Percentiles rank a stretch among this genome's conserved stretches.
phyloP scores from a whole-genome alignment of 176 grass and related monocot genomes.

The Ensete glaucum region DNA sequence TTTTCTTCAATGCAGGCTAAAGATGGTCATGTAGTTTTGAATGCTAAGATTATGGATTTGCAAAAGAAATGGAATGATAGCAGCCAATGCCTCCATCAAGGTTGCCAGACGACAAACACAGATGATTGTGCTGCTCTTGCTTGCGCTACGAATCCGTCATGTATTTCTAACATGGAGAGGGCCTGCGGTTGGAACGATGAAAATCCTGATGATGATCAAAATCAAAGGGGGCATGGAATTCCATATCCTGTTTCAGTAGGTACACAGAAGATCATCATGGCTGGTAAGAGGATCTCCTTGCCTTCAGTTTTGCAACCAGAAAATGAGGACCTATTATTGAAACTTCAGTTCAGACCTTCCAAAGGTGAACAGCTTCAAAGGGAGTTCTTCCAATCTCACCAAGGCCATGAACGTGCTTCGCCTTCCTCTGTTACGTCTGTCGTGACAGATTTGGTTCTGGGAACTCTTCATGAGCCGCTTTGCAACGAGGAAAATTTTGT shows the following conservation, averaged over 20 bases:
- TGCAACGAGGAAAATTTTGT: conserved; percentile 30
- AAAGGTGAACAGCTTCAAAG: conserved; percentile 43
- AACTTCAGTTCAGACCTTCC: conserved; percentile 39
- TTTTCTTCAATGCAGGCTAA: conserved; percentile 77
- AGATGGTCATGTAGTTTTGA: conserved; percentile 56
- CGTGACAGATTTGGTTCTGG: conserved; percentile 71
- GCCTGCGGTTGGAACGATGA: conserved; percentile 25
- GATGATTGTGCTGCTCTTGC: conserved; percentile 34
- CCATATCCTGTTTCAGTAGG: conserved; percentile 24
- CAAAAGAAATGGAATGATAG: conserved; percentile 80
- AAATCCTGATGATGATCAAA: conserved; percentile 13
- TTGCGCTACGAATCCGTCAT: conserved; percentile 25
- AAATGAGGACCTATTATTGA: conserved; percentile 42
- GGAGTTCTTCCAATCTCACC: conserved; percentile 17
- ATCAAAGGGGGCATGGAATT: conserved; percentile 2
- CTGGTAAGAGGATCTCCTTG: conserved; percentile 42
- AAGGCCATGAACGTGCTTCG: conserved; percentile 29
- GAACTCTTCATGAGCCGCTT: conserved; percentile 38
- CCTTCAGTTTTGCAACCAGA: conserved; percentile 36
- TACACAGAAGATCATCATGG: conserved; percentile 17
- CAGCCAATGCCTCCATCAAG: conserved; percentile 45
- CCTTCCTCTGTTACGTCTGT: conserved; percentile 49
- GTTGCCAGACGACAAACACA: conserved; percentile 29
- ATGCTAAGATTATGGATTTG: conserved; percentile 65
- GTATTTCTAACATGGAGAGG: conserved; percentile 22